Conservation (phyloP, 2,329 filamentous ascomycete genomes). For the Xylaria sp. region DNA sequence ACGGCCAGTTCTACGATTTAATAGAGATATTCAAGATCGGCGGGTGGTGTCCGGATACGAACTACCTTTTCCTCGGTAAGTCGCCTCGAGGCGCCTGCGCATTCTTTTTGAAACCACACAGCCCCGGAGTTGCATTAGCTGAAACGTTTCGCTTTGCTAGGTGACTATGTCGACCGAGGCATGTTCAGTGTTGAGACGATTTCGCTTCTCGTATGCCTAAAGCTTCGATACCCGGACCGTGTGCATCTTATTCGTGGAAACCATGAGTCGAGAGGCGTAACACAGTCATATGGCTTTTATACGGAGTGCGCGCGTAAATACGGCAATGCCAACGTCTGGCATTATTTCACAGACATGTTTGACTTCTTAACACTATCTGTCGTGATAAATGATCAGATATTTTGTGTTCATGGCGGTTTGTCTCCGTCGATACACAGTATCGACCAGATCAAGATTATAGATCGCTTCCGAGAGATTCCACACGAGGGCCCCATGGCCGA, state of each 20-base stretch:
- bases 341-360: slow-evolving; percentile 99
- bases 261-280: slow-evolving; percentile 95
- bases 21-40: slow-evolving; percentile 99
- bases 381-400: slow-evolving; percentile 98
- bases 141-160: slow-evolving; percentile 39
- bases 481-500: slow-evolving; percentile 99
- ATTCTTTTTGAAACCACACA: neutral
- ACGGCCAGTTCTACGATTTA: slow-evolving; percentile 97
- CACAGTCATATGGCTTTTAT: slow-evolving; percentile 98
- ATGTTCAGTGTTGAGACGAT: slow-evolving; percentile 99
- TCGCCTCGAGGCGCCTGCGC: neutral
- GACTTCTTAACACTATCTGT: slow-evolving; percentile 95
- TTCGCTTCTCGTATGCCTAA: slow-evolving; percentile 92
- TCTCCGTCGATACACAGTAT: slow-evolving; percentile 94
- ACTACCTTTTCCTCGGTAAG: slow-evolving; percentile 91
- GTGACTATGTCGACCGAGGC: slow-evolving; percentile 96
- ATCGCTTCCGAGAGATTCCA: slow-evolving; percentile 95
- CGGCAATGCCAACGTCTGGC: slow-evolving; percentile 97
- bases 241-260: slow-evolving; percentile 96
- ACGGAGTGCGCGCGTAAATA: slow-evolving; percentile 98
- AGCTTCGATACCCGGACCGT: slow-evolving; percentile 91
- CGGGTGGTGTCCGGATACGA: slow-evolving; percentile 94
- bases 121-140: slow-evolving; percentile 2
- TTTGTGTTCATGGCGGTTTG: slow-evolving; percentile 91
- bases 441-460: slow-evolving; percentile 99